Base-by-base conservation (phyloP, 345 rosid genomes). In the Citropsis articulata region DNA sequence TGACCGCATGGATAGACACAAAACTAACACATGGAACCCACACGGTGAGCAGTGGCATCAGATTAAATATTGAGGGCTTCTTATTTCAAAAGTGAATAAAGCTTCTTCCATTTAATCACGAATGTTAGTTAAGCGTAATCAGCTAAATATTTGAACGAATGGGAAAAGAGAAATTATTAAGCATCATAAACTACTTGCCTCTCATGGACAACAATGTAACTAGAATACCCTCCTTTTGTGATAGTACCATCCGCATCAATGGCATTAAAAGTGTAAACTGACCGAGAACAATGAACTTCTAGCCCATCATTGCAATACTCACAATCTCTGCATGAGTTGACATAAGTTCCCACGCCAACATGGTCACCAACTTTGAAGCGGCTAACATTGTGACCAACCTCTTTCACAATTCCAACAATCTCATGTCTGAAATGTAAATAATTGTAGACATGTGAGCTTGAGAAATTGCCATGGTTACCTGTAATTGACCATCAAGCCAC, bases 321-420 rank as follows among this genome's bases (percentile, higher is more conserved):
- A 66, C 99, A 96, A 45, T 89, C 84, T 80, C 92, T 86, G 78
- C 98, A 96, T 0, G 97, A 91, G 83, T 89, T 89, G 71, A 96
- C 95, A 82, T 82, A 94, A 45, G 98, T 92, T 59, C 99, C 99
- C 69, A 96, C 97, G 33, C 99, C 98, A 71, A 90, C 92, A 77
- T 79, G 94, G 77, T 96, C 98, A 9, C 98, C 97, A 35, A 85
- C 86, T 84, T 91, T 89, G 90, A 94, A 84, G 30, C 83, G 63
- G 22, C 45, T 55, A 73, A 91, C 99, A 86, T 80, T 87, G 21
- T 90, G 81, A 60, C 99, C 98, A 42, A 96, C 91, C 85, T 92
- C 91, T 69, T 72, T 87, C 68, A 96, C 98, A 69, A 90, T 73
- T 65, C 99, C 98, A 83, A 84, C 88, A 84, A 92, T 94, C 85